Percentiles rank a stretch among this genome's conserved stretches.
phyloP scores from a whole-genome alignment of 352 stramenopile species.

The Phytophthora citricola region DNA sequence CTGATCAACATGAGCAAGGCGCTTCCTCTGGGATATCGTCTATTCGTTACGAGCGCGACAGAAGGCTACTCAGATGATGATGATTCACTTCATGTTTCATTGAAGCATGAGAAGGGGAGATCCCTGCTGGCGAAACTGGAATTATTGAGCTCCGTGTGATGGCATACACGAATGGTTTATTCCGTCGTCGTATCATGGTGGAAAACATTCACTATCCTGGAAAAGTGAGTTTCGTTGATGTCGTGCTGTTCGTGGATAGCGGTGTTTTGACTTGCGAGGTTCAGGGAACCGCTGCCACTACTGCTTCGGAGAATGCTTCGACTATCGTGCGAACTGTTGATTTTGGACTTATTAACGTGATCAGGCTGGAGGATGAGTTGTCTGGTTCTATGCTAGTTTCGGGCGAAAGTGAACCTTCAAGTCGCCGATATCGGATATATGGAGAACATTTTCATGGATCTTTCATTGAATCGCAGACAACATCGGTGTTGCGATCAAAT shows the following conservation, averaged over 20 bases:
- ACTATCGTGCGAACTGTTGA: constrained; percentile 40
- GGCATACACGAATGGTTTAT: constrained; percentile 77
- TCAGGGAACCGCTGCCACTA: constrained; percentile 6
- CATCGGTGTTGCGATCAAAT: constrained; percentile 3
- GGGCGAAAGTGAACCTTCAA: constrained; percentile 43
- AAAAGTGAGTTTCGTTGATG: constrained; percentile 79
- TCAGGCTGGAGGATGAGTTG: constrained; percentile 76
- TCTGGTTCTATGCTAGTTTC: constrained; percentile 32
- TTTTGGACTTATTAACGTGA: constrained; percentile 73
- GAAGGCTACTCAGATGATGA: constrained; percentile 86
- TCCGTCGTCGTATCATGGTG: constrained; percentile 80
- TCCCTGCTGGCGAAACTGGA: constrained; percentile 61
- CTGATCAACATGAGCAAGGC: constrained; percentile 86
- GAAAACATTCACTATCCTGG: constrained; percentile 87
- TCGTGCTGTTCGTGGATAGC: constrained; percentile 87
- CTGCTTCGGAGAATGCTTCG: constrained; percentile 3
- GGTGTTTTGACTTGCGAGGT: constrained; percentile 59
- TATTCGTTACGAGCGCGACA: constrained; percentile 69
- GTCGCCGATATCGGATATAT: constrained; percentile 74
- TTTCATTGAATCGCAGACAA: constrained; percentile 27
- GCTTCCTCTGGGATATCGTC: constrained; percentile 73
- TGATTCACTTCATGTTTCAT: constrained; percentile 65
- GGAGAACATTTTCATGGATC: constrained; percentile 29
- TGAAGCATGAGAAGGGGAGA: constrained; percentile 79
- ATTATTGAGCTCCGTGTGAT: constrained; percentile 70